Evolutionary conservation across 2,329 filamentous ascomycete species (phyloP).

Genomic region (Cladosporium sp.): DNA sequence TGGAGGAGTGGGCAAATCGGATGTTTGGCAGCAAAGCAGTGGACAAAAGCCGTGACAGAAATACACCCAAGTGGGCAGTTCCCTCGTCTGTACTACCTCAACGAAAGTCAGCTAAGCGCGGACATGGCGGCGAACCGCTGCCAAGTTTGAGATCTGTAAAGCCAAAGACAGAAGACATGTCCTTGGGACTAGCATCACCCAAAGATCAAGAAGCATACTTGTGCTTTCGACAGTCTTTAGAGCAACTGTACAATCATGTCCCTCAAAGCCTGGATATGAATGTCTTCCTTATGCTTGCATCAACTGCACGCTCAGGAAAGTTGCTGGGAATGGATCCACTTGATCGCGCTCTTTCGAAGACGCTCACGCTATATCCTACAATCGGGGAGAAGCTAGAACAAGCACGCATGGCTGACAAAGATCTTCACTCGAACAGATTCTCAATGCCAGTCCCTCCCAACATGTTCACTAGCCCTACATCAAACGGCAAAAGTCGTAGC

Average conservation of each 20-base stretch:
- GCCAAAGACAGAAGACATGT: not conserved
- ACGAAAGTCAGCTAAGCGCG: slow-evolving; percentile 9
- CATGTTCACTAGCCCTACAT: slow-evolving; percentile 23
- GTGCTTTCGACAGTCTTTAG: slow-evolving; percentile 1
- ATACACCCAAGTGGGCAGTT: slow-evolving; percentile 32
- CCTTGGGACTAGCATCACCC: not conserved
- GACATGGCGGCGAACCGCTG: not conserved
- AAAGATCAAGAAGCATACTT: slow-evolving; percentile 9
- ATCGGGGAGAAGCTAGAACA: not conserved
- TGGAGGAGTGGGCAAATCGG: slow-evolving; percentile 15
- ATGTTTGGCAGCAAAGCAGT: slow-evolving; percentile 22
- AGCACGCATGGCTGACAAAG: slow-evolving; percentile 28
- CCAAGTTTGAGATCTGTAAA: not conserved
- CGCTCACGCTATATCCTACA: not conserved
- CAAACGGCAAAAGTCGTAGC: slow-evolving; percentile 46
- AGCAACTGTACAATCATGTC: slow-evolving; percentile 16
- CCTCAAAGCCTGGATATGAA: slow-evolving; percentile 27
- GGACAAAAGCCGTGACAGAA: slow-evolving; percentile 17
- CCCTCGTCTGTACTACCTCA: slow-evolving; percentile 27
- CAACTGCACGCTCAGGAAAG: slow-evolving; percentile 23
- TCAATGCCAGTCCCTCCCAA: slow-evolving; percentile 30
- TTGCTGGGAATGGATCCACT: not conserved
- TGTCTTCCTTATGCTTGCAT: slow-evolving; percentile 30
- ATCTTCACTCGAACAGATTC: slow-evolving; percentile 31
- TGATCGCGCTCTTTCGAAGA: not conserved